Conservation (phyloP, 179 eudicot genomes). For the Vitellaria paradoxa region DNA sequence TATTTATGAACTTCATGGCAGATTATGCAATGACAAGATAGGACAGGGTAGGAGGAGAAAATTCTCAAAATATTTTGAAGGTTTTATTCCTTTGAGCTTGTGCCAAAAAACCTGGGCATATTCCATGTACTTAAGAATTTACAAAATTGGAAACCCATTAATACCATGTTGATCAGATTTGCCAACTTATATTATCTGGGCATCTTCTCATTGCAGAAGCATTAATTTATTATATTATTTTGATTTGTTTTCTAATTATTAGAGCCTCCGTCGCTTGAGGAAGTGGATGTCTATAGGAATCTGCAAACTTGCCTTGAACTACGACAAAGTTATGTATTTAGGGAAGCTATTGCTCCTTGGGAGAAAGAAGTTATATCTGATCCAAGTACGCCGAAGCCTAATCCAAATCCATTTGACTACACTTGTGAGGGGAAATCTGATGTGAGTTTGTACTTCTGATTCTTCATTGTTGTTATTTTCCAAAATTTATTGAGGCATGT, state of each 20-base stretch:
- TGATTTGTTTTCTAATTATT: constrained; percentile 1
- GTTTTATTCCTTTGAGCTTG: background rate
- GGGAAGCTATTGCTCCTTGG: constrained; percentile 94
- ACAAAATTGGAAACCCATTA: background rate
- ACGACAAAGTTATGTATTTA: constrained; percentile 79
- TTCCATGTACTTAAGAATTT: no score
- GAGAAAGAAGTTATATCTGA: constrained; percentile 86
- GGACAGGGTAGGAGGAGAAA: background rate
- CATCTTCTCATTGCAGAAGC: background rate
- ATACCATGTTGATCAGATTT: background rate
- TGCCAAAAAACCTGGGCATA: no score
- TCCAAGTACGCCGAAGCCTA: constrained; percentile 91
- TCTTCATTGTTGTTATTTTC: background rate
- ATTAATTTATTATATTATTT: background rate
- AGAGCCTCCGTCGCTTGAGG: constrained; percentile 90
- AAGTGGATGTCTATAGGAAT: constrained; percentile 74
- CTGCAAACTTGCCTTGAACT: constrained; percentile 92
- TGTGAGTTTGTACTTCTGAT: constrained; percentile 43
- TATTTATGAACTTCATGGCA: background rate
- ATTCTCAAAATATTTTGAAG: background rate
- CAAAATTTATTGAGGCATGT: background rate
- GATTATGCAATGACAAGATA: background rate
- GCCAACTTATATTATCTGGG: background rate
- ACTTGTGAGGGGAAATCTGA: constrained; percentile 69
- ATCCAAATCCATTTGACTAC: constrained; percentile 76